Conservation (phyloP, 1,284 basidiomycete genomes). For the Rugosomyces carneus region DNA sequence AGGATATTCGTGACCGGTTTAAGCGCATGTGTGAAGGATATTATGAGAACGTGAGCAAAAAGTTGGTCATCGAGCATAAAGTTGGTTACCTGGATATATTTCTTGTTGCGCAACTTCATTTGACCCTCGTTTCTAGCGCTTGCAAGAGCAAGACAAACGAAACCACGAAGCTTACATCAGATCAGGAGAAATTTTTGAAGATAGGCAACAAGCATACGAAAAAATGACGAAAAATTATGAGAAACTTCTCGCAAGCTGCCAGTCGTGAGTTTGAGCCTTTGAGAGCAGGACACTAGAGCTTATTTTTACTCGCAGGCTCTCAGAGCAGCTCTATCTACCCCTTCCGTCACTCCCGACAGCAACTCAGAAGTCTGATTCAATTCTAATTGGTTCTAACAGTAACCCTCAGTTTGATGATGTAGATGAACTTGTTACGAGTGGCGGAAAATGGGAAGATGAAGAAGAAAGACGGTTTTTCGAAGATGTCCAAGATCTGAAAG, state of each 20-base stretch:
- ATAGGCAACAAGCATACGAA: slow-evolving; percentile 97
- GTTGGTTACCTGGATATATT: slow-evolving; percentile 37
- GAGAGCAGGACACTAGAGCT: slow-evolving; percentile 1
- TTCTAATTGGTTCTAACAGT: slow-evolving; percentile 44
- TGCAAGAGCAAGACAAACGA: slow-evolving; percentile 93
- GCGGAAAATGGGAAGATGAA: slow-evolving; percentile 97
- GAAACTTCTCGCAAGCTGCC: slow-evolving; percentile 80
- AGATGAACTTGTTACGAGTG: slow-evolving; percentile 48
- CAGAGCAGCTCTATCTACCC: slow-evolving; percentile 79
- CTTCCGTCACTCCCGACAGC: slow-evolving; percentile 80
- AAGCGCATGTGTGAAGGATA: slow-evolving; percentile 91
- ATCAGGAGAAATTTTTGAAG: slow-evolving; percentile 98
- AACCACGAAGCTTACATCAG: slow-evolving; percentile 99
- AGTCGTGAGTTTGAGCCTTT: slow-evolving; percentile 50
- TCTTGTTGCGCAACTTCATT: neutral
- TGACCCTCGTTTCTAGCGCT: slow-evolving; percentile 45
- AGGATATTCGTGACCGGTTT: slow-evolving; percentile 83
- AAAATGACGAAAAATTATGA: slow-evolving; percentile 97
- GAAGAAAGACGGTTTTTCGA: slow-evolving; percentile 95
- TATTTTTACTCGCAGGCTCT: slow-evolving; percentile 48
- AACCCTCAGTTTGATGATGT: slow-evolving; percentile 34
- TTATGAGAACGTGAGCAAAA: slow-evolving; percentile 88
- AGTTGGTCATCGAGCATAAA: slow-evolving; percentile 86
- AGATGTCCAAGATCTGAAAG: slow-evolving; percentile 86
- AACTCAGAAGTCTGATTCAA: slow-evolving; percentile 73